Conservation (phyloP, 257 asterid genomes). For the Solanum bulbocastanum region DNA sequence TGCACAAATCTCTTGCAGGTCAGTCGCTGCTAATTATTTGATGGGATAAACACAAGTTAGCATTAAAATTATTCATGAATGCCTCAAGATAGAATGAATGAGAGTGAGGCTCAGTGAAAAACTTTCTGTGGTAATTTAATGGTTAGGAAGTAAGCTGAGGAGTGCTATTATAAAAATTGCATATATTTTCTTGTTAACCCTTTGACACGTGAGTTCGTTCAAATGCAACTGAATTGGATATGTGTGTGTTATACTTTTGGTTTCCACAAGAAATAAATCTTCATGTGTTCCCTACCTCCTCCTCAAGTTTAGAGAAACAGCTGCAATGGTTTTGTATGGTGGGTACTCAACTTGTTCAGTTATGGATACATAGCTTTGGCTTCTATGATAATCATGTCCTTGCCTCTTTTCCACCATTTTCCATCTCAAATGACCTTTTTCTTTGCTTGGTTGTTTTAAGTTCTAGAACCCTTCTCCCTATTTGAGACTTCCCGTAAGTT, state of each 20-base stretch:
- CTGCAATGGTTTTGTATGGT: background rate
- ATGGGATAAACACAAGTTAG: background rate
- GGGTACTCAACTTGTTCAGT: background rate
- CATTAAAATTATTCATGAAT: background rate
- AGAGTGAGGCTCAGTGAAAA: background rate
- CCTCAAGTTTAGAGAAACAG: background rate
- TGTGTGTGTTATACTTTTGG: background rate
- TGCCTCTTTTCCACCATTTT: background rate
- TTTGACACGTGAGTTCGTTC: background rate
- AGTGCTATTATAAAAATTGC: background rate
- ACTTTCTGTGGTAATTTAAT: background rate
- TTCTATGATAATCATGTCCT: background rate
- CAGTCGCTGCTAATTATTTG: background rate
- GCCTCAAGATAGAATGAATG: background rate
- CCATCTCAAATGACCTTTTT: background rate
- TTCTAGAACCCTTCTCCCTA: background rate
- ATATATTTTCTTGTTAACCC: background rate
- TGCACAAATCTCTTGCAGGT: constrained; percentile 97
- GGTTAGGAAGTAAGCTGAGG: background rate
- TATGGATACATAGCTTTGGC: background rate
- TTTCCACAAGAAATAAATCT: background rate
- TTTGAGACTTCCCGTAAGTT: background rate
- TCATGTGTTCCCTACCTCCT: background rate
- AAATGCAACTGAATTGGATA: background rate
- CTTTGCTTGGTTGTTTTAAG: background rate